Conservation (phyloP, 306 rosid genomes). For the Vigna mungo region DNA sequence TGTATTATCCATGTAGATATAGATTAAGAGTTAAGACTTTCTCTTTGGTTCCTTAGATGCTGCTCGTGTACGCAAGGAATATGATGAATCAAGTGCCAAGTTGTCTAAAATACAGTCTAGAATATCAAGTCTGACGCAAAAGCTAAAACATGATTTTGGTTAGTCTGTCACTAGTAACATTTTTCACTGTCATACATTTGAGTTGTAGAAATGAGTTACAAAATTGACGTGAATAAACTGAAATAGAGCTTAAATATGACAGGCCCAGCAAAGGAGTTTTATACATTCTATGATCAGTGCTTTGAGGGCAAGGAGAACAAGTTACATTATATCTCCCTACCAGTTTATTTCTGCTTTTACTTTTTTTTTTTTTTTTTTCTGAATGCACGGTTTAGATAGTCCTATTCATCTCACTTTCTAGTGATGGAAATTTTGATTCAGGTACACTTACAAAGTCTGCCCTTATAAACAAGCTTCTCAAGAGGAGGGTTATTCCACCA, state of each 20-base stretch:
- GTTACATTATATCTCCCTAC: constrained; percentile 55
- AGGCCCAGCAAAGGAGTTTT: constrained; percentile 95
- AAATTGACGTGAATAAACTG: constrained; percentile 49
- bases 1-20: constrained; percentile 22
- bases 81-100: constrained; percentile 84
- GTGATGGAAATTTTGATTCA: constrained; percentile 53
- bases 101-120: constrained; percentile 85
- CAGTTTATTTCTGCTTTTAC: constrained; percentile 34
- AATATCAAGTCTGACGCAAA: constrained; percentile 83
- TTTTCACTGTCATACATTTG: constrained; percentile 31
- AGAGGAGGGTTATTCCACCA: constrained; percentile 83
- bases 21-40: constrained; percentile 37
- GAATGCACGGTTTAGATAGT: constrained; percentile 41
- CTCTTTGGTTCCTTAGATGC: constrained; percentile 70
- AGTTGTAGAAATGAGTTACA: constrained; percentile 35
- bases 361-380: neutral
- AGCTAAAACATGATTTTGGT: constrained; percentile 92
- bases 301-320: constrained; percentile 94
- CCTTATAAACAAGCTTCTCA: constrained; percentile 96
- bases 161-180: constrained; percentile 53
- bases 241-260: constrained; percentile 47
- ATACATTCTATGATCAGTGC: constrained; percentile 84
- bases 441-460: constrained; percentile 96
- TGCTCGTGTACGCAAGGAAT: constrained; percentile 88
- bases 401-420: constrained; percentile 49